These are phyloP conservation scores for Pseudocercospora fijiensis DNA, from an alignment of 2,329 filamentous ascomycete genomes.

Conservation along the genomic window DNA sequence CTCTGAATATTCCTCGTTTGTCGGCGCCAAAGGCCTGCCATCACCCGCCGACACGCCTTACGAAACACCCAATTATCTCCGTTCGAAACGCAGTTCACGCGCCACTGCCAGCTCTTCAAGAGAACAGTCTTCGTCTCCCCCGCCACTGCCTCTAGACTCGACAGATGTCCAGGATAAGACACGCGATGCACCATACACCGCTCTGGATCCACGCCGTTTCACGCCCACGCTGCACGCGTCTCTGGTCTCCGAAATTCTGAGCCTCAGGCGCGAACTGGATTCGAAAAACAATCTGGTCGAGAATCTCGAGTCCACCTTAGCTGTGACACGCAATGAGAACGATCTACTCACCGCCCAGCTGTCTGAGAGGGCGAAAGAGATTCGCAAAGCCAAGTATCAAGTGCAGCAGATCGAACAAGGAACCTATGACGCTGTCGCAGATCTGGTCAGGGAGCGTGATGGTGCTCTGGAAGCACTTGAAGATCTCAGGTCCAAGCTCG, in stretches of 20 bases:
- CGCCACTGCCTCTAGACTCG: conserved; percentile 51
- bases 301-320: conserved; percentile 72
- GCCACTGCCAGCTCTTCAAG: conserved; percentile 58
- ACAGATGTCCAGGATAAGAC: conserved; percentile 39
- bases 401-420: conserved; percentile 84
- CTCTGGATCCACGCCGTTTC: conserved; percentile 86
- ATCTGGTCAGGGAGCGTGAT: conserved; percentile 81
- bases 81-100: conserved; percentile 64
- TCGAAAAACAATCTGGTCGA: conserved; percentile 86
- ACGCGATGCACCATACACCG: conserved; percentile 58
- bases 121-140: conserved; percentile 60
- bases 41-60: conserved; percentile 72
- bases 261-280: conserved; percentile 83
- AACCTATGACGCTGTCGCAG: conserved; percentile 78
- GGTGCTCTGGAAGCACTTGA: conserved; percentile 69
- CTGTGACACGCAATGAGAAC: conserved; percentile 69
- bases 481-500: conserved; percentile 75
- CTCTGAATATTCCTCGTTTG: conserved; percentile 46
- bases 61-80: conserved; percentile 53
- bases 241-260: conserved; percentile 88
- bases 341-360: conserved; percentile 66
- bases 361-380: conserved; percentile 68
- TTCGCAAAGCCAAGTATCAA: conserved; percentile 77
- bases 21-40: conserved; percentile 61
- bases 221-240: conserved; percentile 94